Evolutionary conservation across 2,329 filamentous ascomycete genomes (phyloP), one percentile per base, ranked within the genome.

Genomic region (Cladophialophora exuberans): DNA sequence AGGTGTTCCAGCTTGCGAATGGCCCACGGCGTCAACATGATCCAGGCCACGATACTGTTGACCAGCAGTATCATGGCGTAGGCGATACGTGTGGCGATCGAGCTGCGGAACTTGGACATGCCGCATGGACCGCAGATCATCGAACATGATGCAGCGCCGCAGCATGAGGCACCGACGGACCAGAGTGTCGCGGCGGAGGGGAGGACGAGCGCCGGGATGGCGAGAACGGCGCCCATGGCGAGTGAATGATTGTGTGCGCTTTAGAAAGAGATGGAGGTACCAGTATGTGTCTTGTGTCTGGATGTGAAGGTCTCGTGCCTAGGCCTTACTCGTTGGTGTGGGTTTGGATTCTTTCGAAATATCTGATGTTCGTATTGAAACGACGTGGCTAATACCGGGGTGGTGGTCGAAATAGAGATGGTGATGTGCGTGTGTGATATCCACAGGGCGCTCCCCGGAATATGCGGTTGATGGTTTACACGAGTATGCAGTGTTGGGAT

Each of bases 1-100:
- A 97, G 79, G 62, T 95, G 85, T 74, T 97, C 86, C 4, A 99
- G 81, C 72, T 97, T 97, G 67, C 96, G 90, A 70, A 99, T 89
- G 28, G 94, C 94, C 94, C 94, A 99, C 49, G 91, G 90, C 18
- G 94, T 99, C 76, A 99, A 90, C 90, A 97, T 96, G 65, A 99
- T 90, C 94, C 94, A 99, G 30, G 94, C 93, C 47, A 97, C 72
- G 62, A 97, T 96, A 56, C 93, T 97, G 81, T 99, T 99, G 73
- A 97, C 76, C 63, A 99, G 85, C 52, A 99, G 88, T 60, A 99
- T 87, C 68, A 97, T 84, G 62, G 94, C 92, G 72, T 96, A 97
- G 68, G 89, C 93, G 76, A 97, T 95, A 78, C 94, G 90, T 64
- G 94, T 99, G 53, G 92, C 92, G 76, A 97, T 92, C 76, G 91